Conservation (phyloP, 2,329 filamentous ascomycete species). For the Botrytis tulipae region DNA sequence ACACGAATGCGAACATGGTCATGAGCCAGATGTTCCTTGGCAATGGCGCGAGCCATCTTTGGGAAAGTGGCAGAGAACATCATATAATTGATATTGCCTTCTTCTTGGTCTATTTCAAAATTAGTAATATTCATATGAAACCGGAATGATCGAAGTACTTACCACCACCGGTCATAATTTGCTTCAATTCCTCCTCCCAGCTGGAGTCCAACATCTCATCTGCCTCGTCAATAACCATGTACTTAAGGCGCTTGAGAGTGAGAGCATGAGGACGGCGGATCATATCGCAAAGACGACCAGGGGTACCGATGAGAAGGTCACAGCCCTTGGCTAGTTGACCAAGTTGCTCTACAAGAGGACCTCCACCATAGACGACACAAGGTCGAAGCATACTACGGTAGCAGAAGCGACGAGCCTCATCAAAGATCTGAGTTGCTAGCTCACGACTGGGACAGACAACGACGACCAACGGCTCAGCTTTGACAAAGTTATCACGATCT, state of each 20-base stretch:
- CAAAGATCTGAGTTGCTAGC: constrained; percentile 90
- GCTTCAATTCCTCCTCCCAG: constrained; percentile 73
- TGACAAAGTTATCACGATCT: constrained; percentile 48
- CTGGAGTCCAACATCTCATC: constrained; percentile 84
- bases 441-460: constrained; percentile 86
- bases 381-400: constrained; percentile 95
- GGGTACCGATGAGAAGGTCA: constrained; percentile 84
- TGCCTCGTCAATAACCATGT: constrained; percentile 85
- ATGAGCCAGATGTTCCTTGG: constrained; percentile 69
- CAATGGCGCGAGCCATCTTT: constrained; percentile 71
- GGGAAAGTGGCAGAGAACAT: constrained; percentile 97
- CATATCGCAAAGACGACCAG: constrained; percentile 82
- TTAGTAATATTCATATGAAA: constrained; percentile 23
- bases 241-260: constrained; percentile 73
- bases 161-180: constrained; percentile 80
- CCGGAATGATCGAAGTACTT: constrained; percentile 41
- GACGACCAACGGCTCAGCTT: constrained; percentile 84
- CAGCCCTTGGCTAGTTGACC: constrained; percentile 77
- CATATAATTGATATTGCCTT: constrained; percentile 66
- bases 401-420: constrained; percentile 87
- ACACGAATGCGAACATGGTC: constrained; percentile 80
- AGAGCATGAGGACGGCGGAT: constrained; percentile 69
- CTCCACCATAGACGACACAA: constrained; percentile 84
- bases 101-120: constrained; percentile 64
- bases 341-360: constrained; percentile 66